A percentile compares a stretch with the other conserved stretches of the same genome.
These are phyloP conservation scores for Taphrina populina DNA, from an alignment of 1,139 yeast species.

Conservation along the genomic window DNA sequence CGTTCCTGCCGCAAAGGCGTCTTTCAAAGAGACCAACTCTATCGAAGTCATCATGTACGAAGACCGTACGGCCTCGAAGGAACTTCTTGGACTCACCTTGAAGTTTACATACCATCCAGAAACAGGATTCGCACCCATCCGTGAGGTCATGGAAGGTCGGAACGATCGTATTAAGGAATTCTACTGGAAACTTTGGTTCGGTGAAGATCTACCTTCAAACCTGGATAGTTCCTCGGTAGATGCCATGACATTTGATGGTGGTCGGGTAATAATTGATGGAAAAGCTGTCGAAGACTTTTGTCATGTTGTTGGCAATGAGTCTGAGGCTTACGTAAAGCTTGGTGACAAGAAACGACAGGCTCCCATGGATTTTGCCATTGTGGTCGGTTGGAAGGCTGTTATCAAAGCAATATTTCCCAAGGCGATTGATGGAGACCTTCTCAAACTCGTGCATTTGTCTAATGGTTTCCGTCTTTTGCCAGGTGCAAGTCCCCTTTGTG, in stretches of 20 bases:
- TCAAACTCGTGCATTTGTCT: constrained; percentile 89
- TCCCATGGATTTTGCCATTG: constrained; percentile 99
- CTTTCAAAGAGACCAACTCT: constrained; percentile 49
- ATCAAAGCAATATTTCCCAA: constrained; percentile 96
- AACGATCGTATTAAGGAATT: constrained; percentile 89
- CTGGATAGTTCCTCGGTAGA: constrained; percentile 61
- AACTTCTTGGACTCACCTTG: constrained; percentile 69
- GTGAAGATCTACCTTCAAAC: constrained; percentile 58
- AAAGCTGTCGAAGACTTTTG: constrained; percentile 87
- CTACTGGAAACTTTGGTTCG: constrained; percentile 98
- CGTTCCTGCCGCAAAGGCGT: constrained; percentile 67
- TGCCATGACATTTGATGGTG: constrained; percentile 63
- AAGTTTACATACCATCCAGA: constrained; percentile 75
- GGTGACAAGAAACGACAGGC: constrained; percentile 71
- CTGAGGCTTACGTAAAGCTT: constrained; percentile 91
- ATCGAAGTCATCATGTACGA: constrained; percentile 79
- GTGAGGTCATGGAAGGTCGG: constrained; percentile 86
- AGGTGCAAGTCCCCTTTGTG: constrained; percentile 84
- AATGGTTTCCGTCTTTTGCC: constrained; percentile 93
- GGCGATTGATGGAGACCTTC: constrained; percentile 91
- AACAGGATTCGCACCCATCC: constrained; percentile 92
- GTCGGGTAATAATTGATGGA: constrained; percentile 65
- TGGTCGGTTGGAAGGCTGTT: constrained; percentile 97
- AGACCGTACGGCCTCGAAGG: constrained; percentile 73
- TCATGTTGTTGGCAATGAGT: constrained; percentile 94